These are phyloP conservation scores for Pisolithus microcarpus DNA, from an alignment of 768 basidiomycete genomes.

Conservation along the genomic window DNA sequence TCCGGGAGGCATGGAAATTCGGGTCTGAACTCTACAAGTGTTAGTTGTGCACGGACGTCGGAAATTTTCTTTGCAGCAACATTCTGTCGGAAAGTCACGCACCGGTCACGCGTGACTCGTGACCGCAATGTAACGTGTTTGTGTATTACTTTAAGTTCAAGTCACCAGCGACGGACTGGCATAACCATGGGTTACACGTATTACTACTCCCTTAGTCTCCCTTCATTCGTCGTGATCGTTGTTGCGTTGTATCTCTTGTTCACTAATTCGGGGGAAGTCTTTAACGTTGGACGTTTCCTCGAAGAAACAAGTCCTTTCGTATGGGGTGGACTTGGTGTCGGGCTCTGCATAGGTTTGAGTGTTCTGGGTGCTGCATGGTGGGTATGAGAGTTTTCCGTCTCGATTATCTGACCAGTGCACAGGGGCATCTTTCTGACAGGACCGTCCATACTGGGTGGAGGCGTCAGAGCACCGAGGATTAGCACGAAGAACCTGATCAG, in stretches of 20 bases:
- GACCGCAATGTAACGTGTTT: not conserved
- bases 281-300: conserved; percentile 91
- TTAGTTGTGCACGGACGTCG: not conserved
- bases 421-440: conserved; percentile 99
- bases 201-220: conserved; percentile 65
- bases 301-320: conserved; percentile 92
- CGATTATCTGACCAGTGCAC: not conserved
- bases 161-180: not conserved
- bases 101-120: not conserved
- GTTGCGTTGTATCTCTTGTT: conserved; percentile 85
- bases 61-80: not conserved
- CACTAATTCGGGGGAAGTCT: conserved; percentile 90
- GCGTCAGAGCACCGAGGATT: conserved; percentile 88
- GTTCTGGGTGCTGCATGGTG: conserved; percentile 95
- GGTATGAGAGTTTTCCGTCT: conserved; percentile 20
- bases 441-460: conserved; percentile 93
- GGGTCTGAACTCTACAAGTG: conserved; percentile 28
- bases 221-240: conserved; percentile 53
- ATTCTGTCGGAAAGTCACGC: not conserved
- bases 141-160: too few species aligned
- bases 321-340: conserved; percentile 88
- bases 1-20: not conserved
- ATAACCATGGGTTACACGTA: conserved; percentile 35
- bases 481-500: conserved; percentile 97
- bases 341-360: conserved; percentile 87